phyloP scores from a whole-genome alignment of 495 filamentous ascomycete genomes.

The Cercophora samala region DNA sequence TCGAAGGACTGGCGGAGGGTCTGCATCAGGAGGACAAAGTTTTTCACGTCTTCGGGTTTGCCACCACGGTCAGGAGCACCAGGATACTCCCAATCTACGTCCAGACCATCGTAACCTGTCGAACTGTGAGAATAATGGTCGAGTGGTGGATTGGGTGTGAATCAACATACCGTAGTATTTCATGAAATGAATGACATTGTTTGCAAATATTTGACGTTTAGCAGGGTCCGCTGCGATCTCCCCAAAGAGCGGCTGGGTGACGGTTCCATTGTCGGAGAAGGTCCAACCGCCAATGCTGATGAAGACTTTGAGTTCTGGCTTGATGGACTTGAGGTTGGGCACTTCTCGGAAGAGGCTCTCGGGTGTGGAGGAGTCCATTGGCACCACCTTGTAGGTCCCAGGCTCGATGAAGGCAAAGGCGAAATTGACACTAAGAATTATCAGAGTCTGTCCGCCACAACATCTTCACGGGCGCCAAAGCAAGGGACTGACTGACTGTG shows the following conservation, averaged over 20 bases:
- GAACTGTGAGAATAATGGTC: too few species aligned
- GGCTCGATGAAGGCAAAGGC: conserved; percentile 1
- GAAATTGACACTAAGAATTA: too few species aligned
- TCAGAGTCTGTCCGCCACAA: too few species aligned
- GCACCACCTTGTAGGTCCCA: not conserved
- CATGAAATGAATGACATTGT: conserved; percentile 11
- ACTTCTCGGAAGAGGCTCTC: not conserved
- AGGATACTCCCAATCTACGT: conserved; percentile 58
- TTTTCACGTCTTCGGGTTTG: conserved; percentile 34
- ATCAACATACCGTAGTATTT: too few species aligned
- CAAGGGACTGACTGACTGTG: too few species aligned
- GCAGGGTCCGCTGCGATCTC: conserved; percentile 23
- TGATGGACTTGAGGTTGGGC: not conserved
- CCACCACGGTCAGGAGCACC: conserved; percentile 40
- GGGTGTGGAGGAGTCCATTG: not conserved
- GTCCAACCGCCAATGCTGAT: not conserved
- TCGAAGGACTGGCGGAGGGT: conserved; percentile 11
- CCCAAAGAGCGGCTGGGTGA: conserved; percentile 18
- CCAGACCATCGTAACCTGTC: conserved; percentile 46
- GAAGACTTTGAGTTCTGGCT: not conserved
- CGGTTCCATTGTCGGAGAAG: conserved; percentile 12
- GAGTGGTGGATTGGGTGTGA: too few species aligned
- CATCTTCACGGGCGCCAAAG: too few species aligned
- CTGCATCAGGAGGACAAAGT: conserved; percentile 30
- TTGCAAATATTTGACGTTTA: conserved; percentile 26